These are phyloP conservation scores for Leucocoprinus leucothites DNA, from an alignment of 768 basidiomycete genomes.

Conservation along the genomic window DNA sequence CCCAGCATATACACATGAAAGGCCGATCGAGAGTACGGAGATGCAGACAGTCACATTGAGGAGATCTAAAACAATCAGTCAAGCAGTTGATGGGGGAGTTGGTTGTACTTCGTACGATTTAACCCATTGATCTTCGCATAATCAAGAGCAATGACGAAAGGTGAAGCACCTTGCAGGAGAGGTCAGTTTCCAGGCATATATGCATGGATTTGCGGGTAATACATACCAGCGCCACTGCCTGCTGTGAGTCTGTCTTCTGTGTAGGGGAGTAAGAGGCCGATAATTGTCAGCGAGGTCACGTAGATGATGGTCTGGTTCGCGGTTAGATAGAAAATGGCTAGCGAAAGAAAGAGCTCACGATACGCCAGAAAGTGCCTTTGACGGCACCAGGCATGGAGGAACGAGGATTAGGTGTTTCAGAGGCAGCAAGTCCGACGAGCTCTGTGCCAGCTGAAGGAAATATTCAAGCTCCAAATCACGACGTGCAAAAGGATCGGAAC, in stretches of 20 bases:
- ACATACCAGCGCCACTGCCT: slow-evolving; percentile 28
- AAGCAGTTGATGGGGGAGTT: not conserved
- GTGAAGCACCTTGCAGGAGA: slow-evolving; percentile 29
- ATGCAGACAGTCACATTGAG: slow-evolving; percentile 44
- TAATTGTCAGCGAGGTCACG: slow-evolving; percentile 39
- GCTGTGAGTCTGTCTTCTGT: slow-evolving; percentile 34
- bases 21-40: slow-evolving; percentile 43
- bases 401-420: slow-evolving; percentile 44
- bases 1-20: slow-evolving; percentile 44
- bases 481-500: slow-evolving; percentile 2
- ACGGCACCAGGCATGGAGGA: slow-evolving; percentile 41
- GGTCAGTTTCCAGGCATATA: not conserved
- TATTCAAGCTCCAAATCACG: not conserved
- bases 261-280: slow-evolving; percentile 37
- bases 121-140: slow-evolving; percentile 38
- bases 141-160: slow-evolving; percentile 42
- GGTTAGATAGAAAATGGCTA: slow-evolving; percentile 11
- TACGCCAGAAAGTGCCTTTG: slow-evolving; percentile 46
- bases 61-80: slow-evolving; percentile 20
- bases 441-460: slow-evolving; percentile 39
- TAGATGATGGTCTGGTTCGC: slow-evolving; percentile 38
- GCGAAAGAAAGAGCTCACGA: not conserved
- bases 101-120: slow-evolving; percentile 37
- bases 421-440: slow-evolving; percentile 42
- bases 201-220: not conserved